Evolutionary conservation across 306 rosid genomes (phyloP).

Genomic region (Trifolium fragiferum): DNA sequence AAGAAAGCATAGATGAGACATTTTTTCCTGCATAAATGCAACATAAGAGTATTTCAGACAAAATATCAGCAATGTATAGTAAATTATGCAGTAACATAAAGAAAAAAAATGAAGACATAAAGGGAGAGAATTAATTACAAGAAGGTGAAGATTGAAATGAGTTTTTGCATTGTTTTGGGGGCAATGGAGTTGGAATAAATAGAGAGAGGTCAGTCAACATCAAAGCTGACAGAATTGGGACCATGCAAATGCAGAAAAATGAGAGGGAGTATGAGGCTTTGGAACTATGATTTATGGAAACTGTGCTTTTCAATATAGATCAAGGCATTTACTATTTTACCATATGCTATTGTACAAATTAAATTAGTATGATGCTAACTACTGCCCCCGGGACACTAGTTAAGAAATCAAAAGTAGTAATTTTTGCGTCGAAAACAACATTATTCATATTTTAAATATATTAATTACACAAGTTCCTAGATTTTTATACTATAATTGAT

Average conservation of each 20-base stretch:
- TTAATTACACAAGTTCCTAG: no score
- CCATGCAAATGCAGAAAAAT: constrained; percentile 51
- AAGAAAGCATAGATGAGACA: constrained; percentile 54
- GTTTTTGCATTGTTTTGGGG: constrained; percentile 35
- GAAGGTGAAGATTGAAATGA: constrained; percentile 38
- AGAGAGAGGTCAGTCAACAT: constrained; percentile 65
- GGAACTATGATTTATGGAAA: constrained; percentile 43
- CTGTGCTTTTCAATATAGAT: constrained; percentile 35
- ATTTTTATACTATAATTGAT: no score
- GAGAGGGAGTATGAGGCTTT: constrained; percentile 34
- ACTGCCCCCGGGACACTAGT: no score
- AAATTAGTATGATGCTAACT: no score
- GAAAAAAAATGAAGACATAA: constrained; percentile 6
- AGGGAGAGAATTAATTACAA: constrained; percentile 43
- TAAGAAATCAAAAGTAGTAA: no score
- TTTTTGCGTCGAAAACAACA: no score
- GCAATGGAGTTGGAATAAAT: constrained; percentile 65
- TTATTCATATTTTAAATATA: no score
- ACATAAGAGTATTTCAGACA: constrained; percentile 12
- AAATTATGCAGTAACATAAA: background rate
- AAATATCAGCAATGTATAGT: constrained; percentile 34
- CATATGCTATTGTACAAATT: background rate
- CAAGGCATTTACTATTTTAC: constrained; percentile 10
- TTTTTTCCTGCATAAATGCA: constrained; percentile 56
- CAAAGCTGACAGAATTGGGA: constrained; percentile 56